phyloP scores from a whole-genome alignment of 305 asterid genomes.

The Rubia peregrina region DNA sequence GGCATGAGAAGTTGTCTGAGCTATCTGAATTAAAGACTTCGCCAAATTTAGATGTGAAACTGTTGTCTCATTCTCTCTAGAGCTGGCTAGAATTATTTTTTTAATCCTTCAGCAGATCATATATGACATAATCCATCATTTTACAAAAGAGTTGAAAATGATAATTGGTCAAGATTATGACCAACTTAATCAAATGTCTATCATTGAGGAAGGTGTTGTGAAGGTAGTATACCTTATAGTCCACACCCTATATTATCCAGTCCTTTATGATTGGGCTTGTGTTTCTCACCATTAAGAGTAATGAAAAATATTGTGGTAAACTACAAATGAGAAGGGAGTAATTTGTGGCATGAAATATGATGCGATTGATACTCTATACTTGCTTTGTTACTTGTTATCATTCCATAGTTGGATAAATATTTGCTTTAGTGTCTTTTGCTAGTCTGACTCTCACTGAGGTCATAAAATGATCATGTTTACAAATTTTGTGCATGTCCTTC shows the following conservation, averaged over 20 bases:
- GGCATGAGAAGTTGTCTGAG: conserved; percentile 59
- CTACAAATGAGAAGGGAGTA: background rate
- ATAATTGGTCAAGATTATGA: conserved; percentile 41
- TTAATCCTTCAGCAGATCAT: conserved; percentile 31
- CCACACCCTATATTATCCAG: too few relatives aligned
- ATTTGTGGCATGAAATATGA: background rate
- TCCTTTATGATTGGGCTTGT: background rate
- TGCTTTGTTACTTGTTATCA: too few relatives aligned
- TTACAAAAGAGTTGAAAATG: conserved; percentile 44
- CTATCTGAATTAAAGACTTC: conserved; percentile 53
- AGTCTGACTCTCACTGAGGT: background rate
- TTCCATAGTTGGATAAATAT: too few relatives aligned
- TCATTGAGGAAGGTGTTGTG: conserved; percentile 46
- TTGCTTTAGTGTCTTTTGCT: background rate
- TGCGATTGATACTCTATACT: background rate
- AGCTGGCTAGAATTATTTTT: background rate
- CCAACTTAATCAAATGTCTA: conserved; percentile 38
- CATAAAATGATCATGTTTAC: background rate
- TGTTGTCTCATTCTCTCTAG: too few relatives aligned
- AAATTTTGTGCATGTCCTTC: background rate
- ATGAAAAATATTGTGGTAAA: background rate
- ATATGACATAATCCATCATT: conserved; percentile 35
- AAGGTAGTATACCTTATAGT: conserved; percentile 26
- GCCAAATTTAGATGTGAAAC: conserved; percentile 3
- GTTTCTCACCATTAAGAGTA: background rate